Evolutionary conservation across 495 filamentous ascomycete species (phyloP), one percentile per base, ranked within the genome.

Genomic region (Neurospora africana): DNA sequence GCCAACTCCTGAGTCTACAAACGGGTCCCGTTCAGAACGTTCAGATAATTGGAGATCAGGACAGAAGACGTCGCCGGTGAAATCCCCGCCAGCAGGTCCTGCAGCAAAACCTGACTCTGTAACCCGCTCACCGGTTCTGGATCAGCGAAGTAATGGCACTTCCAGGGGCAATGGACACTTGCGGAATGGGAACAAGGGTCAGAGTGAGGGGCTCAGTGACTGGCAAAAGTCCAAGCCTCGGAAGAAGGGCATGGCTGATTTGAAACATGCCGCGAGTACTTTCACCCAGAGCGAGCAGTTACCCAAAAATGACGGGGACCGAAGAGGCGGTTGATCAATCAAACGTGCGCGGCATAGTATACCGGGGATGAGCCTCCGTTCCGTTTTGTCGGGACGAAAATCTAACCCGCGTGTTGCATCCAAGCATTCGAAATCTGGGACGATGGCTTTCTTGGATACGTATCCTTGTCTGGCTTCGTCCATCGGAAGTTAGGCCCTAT

Each of bases 141-240:
- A 83, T 58, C 74, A 83, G 7, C 78, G 81, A 71, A 69, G 75
- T 23, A 84, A 81, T 70, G 82, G 81, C 17, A 69, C 76, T 13
- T 67, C 78, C 2, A 75, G 77, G 67, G 83, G 84, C 71, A 84
- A 82, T 70, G 85, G 86, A 4, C 85, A 87, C 58, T 76, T 78
- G 2, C 82, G 86, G 23, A 65, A 33, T 27, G 78, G 75, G n/a
- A 79, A 76, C 7, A 87, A 86, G 75, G 85, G 85, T 72, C 86
- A 87, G 72, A 82, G 81, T 39, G 82, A 84, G 38, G 78, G 77
- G 15, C 47, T 77, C 21, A 73, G 79, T 67, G 77, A 76, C 35
- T 88, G 86, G 86, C 84, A 87, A 69, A 85, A 83, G 74, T 78
- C 81, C 2, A 84, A 83, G 58, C 69, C 78, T 27, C 84, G 83